These are phyloP conservation scores for Voacanga thouarsii DNA, from an alignment of 257 asterid species.

Conservation along the genomic window DNA sequence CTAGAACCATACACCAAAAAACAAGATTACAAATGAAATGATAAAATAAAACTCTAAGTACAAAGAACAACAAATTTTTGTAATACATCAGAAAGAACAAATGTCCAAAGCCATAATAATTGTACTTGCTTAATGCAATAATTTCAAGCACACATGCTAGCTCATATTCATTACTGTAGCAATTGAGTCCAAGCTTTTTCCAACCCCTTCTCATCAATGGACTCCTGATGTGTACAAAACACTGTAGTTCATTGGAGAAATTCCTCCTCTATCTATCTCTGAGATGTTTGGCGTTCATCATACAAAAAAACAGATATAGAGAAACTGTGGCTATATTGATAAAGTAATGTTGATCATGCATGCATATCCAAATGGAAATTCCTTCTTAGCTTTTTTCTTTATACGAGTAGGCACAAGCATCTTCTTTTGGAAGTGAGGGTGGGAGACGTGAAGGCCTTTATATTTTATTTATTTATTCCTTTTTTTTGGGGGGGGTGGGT, in stretches of 20 bases:
- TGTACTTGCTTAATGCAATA: background rate
- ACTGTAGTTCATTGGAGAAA: too few species aligned
- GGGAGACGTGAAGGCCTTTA: background rate
- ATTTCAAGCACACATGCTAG: too few species aligned
- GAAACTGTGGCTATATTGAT: background rate
- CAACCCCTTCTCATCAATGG: too few species aligned
- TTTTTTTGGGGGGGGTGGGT: background rate
- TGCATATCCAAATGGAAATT: background rate
- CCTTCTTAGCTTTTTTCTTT: background rate
- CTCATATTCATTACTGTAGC: too few species aligned
- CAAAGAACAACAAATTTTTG: background rate
- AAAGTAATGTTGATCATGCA: background rate
- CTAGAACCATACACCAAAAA: conserved; percentile 17
- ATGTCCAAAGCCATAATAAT: background rate
- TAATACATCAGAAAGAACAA: background rate
- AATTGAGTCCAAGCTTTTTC: too few species aligned
- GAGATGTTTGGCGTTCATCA: background rate
- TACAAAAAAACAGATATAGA: background rate
- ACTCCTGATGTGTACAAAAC: too few species aligned
- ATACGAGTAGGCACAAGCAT: background rate
- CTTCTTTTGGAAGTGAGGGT: background rate
- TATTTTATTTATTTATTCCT: too few species aligned
- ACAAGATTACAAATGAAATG: background rate
- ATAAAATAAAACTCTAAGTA: background rate
- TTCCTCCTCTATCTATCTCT: too few species aligned